Base-by-base conservation (phyloP, 345 rosid genomes). In the Reutealis trisperma region DNA sequence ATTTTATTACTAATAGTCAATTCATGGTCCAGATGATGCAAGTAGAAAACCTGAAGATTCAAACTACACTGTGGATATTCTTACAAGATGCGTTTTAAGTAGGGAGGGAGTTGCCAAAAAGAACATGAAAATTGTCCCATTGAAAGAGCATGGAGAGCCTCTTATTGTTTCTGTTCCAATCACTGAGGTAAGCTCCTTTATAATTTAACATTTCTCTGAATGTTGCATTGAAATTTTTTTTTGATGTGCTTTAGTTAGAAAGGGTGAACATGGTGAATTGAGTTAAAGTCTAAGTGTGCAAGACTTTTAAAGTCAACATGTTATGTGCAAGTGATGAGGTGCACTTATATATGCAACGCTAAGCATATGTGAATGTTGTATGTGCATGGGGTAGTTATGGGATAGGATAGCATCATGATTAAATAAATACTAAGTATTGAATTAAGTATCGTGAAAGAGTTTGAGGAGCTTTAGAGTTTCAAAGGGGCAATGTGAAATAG, bases 31-130 rank as follows among this genome's bases (percentile, higher is more conserved):
- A 96, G 98, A 91, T 87, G 92, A 87, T 85, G 87, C 85, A 70
- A 86, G 55, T 82, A 83, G 42, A 84, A 93, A 88, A 86, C 91
- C 95, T 44, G 93, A 91, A 87, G 88, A 91, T 89, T 88, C 89
- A 75, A 84, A 85, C 72, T 93, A 96, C 83, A 84, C 87, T 0
- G 91, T 92, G 32, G 93, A 89, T 83, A 86, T 96, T 74, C 90
- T 96, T 75, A 91, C 98, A 54, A 96, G 99, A 85, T 96, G 99
- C 83, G 74, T 68, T 44, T 90, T 92, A 52, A 87, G 87, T 84
- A 90, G 76, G 85, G 89, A 89, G 77, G 88, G 89, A 42, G 70
- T 76, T 82, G 90, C 88, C 19, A 93, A 89, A 83, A 95, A 86
- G 83, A 85, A 82, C 22, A 78, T 90, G 61, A 86, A 83, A 80